Percentiles rank a stretch among this genome's conserved stretches.
Conservation (phyloP, 2,329 filamentous ascomycete species). For the Eutypella sp. region DNA sequence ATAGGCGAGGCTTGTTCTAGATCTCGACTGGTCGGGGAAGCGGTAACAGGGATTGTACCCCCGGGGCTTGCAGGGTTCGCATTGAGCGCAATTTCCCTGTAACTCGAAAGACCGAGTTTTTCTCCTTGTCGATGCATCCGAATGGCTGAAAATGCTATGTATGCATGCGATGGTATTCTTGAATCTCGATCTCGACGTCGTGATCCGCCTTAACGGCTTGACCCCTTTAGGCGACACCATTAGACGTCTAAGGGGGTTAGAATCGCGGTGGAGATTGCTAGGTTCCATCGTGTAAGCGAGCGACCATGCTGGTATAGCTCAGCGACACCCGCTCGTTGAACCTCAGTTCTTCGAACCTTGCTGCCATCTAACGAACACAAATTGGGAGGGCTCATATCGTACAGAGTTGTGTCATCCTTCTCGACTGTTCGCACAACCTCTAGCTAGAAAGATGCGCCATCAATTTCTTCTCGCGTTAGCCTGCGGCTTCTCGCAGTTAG, state of each 20-base stretch:
- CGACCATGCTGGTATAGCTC: not conserved
- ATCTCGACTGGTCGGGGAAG: constrained; percentile 10
- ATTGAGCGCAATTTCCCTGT: constrained; percentile 20
- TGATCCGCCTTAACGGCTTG: not conserved
- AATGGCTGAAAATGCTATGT: constrained; percentile 9
- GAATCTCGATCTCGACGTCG: not conserved
- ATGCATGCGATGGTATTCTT: constrained; percentile 4
- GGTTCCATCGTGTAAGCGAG: too few species aligned
- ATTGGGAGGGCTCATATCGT: too few species aligned
- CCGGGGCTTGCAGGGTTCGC: constrained; percentile 15
- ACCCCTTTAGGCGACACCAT: too few species aligned
- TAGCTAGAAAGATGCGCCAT: constrained; percentile 15
- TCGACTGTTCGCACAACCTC: constrained; percentile 14
- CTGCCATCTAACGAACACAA: too few species aligned
- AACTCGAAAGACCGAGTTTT: constrained; percentile 18
- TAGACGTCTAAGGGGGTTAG: too few species aligned
- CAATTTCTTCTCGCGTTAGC: constrained; percentile 22
- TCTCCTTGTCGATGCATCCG: constrained; percentile 5
- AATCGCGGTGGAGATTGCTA: not conserved
- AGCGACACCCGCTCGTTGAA: not conserved
- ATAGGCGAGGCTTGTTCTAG: not conserved
- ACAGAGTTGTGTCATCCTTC: constrained; percentile 6
- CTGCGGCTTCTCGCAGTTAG: constrained; percentile 24
- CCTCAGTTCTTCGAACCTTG: not conserved
- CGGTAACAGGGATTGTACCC: constrained; percentile 4